These are phyloP conservation scores for Mucor irregularis DNA, from an alignment of 371 early-diverging fungal species.

Conservation along the genomic window DNA sequence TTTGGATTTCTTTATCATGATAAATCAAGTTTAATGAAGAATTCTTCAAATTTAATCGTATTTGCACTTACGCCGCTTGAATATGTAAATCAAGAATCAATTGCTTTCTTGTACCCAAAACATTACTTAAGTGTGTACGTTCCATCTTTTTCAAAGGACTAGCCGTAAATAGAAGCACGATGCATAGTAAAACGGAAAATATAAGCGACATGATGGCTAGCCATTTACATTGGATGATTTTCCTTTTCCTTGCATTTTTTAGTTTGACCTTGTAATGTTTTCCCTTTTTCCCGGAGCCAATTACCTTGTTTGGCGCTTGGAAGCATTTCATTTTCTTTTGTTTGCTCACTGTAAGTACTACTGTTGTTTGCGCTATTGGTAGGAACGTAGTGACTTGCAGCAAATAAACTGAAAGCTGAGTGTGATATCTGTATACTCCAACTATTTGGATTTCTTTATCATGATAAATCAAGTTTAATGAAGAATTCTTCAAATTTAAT, in stretches of 20 bases:
- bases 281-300: background rate
- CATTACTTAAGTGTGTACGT: constrained; percentile 49
- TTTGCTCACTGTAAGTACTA: background rate
- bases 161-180: constrained; percentile 20
- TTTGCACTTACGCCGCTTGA: background rate
- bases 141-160: constrained; percentile 33
- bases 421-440: constrained; percentile 48
- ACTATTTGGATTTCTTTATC: constrained; percentile 41
- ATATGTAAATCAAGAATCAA: constrained; percentile 43
- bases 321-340: too few relatives aligned
- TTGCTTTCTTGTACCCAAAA: constrained; percentile 63
- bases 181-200: constrained; percentile 12
- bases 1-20: constrained; percentile 39
- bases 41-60: background rate
- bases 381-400: constrained; percentile 27
- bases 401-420: constrained; percentile 22
- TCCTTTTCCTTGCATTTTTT: background rate
- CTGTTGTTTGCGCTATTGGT: background rate
- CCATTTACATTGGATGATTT: too few relatives aligned
- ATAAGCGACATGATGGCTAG: too few relatives aligned
- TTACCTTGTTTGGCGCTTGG: constrained; percentile 5
- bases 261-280: background rate
- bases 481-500: background rate
- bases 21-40: background rate
- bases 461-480: background rate